A percentile compares a stretch with the other conserved stretches of the same genome.
phyloP scores from a whole-genome alignment of 2,329 filamentous ascomycete species.

The Chaetomium globosum region DNA sequence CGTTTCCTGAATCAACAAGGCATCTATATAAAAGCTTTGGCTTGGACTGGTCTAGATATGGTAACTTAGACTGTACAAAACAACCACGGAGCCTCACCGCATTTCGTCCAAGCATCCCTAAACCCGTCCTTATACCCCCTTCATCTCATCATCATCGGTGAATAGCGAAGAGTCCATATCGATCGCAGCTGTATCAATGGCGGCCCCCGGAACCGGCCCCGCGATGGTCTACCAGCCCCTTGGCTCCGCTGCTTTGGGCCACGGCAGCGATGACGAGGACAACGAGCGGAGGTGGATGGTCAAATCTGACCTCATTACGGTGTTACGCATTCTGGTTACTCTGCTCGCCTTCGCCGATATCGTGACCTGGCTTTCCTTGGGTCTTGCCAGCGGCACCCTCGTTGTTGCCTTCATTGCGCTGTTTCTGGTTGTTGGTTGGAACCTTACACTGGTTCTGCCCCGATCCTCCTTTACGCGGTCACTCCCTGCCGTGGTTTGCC shows the following conservation, averaged over 20 bases:
- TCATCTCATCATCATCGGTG: background rate
- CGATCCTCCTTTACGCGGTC: background rate
- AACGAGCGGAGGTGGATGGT: conserved; percentile 4
- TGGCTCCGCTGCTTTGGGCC: background rate
- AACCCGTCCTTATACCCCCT: background rate
- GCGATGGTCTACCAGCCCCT: conserved; percentile 23
- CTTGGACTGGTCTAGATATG: too few species aligned
- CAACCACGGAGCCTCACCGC: too few species aligned
- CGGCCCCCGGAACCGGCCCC: conserved; percentile 2
- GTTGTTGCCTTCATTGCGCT: conserved; percentile 18
- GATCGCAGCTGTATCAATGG: background rate
- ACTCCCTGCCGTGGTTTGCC: conserved; percentile 19
- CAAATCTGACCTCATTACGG: background rate
- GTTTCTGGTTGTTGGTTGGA: conserved; percentile 36
- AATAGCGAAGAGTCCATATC: background rate
- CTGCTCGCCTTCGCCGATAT: conserved; percentile 16
- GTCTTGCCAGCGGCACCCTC: background rate
- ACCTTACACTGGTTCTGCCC: background rate
- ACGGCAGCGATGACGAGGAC: conserved; percentile 5
- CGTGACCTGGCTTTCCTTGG: conserved; percentile 17
- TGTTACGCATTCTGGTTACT: conserved; percentile 13
- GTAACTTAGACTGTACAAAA: too few species aligned
- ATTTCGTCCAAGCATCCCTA: background rate
- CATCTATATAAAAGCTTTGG: too few species aligned
- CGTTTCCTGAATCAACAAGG: too few species aligned